phyloP scores from a whole-genome alignment of 768 basidiomycete genomes.

The Tricholoma sp. region DNA sequence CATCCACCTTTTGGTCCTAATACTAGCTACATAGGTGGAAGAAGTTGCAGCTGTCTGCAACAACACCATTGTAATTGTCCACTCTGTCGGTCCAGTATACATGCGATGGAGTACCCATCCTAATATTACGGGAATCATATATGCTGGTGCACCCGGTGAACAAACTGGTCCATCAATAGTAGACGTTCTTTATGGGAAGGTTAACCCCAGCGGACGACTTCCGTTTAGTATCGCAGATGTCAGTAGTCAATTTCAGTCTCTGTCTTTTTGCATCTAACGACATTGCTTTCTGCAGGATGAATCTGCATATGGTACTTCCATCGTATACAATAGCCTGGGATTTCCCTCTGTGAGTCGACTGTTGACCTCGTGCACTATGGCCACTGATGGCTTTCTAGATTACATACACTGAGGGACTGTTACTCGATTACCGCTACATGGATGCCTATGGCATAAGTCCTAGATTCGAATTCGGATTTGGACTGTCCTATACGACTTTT shows the following conservation, averaged over 20 bases:
- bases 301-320: neutral
- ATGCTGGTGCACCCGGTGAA: conserved; percentile 57
- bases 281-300: neutral
- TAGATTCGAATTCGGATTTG: conserved; percentile 66
- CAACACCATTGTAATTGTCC: conserved; percentile 78
- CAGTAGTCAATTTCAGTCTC: conserved; percentile 4
- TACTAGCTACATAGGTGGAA: conserved; percentile 32
- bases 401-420: conserved; percentile 59
- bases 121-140: conserved; percentile 63
- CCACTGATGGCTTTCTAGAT: conserved; percentile 34
- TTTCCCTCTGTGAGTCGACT: neutral
- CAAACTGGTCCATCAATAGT: conserved; percentile 76
- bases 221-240: conserved; percentile 73
- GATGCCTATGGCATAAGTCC: conserved; percentile 47
- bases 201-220: conserved; percentile 72
- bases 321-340: conserved; percentile 2
- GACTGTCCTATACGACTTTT: conserved; percentile 71
- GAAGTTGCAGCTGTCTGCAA: conserved; percentile 61
- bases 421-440: conserved; percentile 67
- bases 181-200: conserved; percentile 71
- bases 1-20: conserved; percentile 18
- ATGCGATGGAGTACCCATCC: conserved; percentile 73
- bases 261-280: conserved; percentile 27
- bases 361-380: conserved; percentile 25
- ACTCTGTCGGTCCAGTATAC: conserved; percentile 73